Conservation (phyloP, 306 rosid species). For the Neltuma alba region DNA sequence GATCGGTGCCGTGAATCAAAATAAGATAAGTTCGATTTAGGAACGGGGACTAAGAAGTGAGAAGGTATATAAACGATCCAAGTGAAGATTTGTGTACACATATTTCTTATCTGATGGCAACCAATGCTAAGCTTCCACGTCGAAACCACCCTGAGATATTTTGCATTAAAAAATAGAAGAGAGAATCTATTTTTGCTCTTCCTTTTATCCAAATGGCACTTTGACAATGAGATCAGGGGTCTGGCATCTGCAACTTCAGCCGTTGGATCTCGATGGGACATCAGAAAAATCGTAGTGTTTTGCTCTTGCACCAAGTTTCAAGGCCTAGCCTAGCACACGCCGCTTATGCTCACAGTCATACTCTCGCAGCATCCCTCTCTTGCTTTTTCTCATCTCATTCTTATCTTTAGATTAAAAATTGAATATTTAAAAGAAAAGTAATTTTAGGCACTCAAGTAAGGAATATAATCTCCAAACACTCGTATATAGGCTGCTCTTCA, state of each 20-base stretch:
- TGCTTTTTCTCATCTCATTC: too few species aligned
- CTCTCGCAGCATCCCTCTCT: too few species aligned
- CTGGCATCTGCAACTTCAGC: background rate
- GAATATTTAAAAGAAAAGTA: background rate
- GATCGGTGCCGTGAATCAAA: background rate
- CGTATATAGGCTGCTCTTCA: background rate
- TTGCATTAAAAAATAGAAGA: background rate
- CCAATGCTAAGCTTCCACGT: constrained; percentile 59
- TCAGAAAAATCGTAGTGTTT: too few species aligned
- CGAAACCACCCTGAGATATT: constrained; percentile 34
- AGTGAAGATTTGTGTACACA: constrained; percentile 53
- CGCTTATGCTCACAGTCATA: too few species aligned
- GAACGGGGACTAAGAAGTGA: background rate
- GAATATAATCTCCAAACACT: background rate
- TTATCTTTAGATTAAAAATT: too few species aligned
- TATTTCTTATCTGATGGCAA: constrained; percentile 52
- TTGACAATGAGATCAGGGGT: background rate
- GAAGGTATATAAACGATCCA: constrained; percentile 23
- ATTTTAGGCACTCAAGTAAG: background rate
- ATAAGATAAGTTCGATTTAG: background rate
- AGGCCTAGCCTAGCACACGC: too few species aligned
- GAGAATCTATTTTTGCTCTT: background rate
- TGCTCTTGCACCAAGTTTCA: too few species aligned
- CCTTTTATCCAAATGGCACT: background rate
- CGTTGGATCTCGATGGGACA: background rate